Evolutionary conservation across 1,284 basidiomycete genomes (phyloP).

Genomic region (Cystobasidiaceae sp.): DNA sequence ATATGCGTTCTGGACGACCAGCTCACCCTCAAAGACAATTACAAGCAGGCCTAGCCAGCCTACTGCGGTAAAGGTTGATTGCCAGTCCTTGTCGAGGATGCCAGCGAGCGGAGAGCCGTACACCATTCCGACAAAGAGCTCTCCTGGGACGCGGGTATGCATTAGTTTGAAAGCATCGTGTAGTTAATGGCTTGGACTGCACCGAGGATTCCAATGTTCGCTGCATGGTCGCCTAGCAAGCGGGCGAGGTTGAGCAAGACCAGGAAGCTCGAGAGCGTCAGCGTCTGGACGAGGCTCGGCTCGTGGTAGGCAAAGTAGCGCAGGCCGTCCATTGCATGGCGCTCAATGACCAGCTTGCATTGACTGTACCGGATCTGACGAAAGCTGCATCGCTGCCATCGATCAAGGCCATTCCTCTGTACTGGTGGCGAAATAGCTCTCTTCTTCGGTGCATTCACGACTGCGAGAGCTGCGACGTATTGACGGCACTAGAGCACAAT

Average conservation of each 20-base stretch:
- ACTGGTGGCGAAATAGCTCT: too few species aligned
- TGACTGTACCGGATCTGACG: neutral
- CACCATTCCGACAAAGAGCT: slow-evolving; percentile 53
- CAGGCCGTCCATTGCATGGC: neutral
- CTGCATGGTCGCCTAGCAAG: slow-evolving; percentile 40
- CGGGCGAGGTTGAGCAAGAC: slow-evolving; percentile 47
- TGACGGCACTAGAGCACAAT: too few species aligned
- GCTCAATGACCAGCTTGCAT: too few species aligned
- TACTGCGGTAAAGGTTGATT: slow-evolving; percentile 50
- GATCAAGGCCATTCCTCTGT: too few species aligned
- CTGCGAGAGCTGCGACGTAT: too few species aligned
- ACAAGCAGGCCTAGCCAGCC: slow-evolving; percentile 56
- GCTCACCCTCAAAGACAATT: slow-evolving; percentile 54
- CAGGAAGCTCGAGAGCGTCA: slow-evolving; percentile 48
- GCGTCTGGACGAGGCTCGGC: slow-evolving; percentile 43
- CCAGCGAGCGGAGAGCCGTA: slow-evolving; percentile 52
- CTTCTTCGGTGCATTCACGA: too few species aligned
- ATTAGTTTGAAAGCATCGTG: neutral
- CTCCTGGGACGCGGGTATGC: slow-evolving; percentile 45
- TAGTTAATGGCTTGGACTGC: neutral
- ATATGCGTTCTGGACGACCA: neutral
- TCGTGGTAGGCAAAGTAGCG: slow-evolving; percentile 41
- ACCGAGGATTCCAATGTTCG: slow-evolving; percentile 44
- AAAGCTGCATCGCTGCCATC: too few species aligned
- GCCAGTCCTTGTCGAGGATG: slow-evolving; percentile 50